Evolutionary conservation across 116 monocot genomes (phyloP), one percentile per base, ranked within the genome.

Genomic region (Zostera marina): DNA sequence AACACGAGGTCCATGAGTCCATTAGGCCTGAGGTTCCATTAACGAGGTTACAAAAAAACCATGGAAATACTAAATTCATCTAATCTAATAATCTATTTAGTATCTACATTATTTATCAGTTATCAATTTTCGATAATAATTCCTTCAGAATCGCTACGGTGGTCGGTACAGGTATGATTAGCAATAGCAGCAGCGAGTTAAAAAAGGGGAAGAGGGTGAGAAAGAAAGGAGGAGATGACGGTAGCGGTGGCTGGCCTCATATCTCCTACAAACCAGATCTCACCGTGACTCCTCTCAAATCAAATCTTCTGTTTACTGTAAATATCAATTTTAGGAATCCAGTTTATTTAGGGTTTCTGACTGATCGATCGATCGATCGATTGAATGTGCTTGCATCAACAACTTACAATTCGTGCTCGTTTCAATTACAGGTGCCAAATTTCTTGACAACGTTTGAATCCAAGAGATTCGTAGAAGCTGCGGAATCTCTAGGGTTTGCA

Each of bases 401-500:
- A 24, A 55, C 54, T 14, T 9, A 9, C 24, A 9, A 11, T 12
- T 22, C 7, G 54, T 22, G 8, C 11, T 49, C 40, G n/a, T 1
- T 8, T 22, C 46, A 43, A 9, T 2, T 62, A 11, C 73, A 88
- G 93, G 72, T 94, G 57, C 76, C 84, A 21, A 77, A 84, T 69
- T 81, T 84, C 71, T 65, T 94, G 26, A 79, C 70, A 39, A 19
- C 77, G 20, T 38, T 65, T 40, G 93, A 94, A 81, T 69, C 84
- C 42, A 94, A 79, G 32, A 68, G 71, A 5, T 88, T 88, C 43
- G 58, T 94, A 60, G 81, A 82, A 66, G 68, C 66, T 52, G 81
- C 88, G 8, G 93, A 94, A 56, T 64, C 69, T 12, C 21, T 88
- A 8, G 88, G 93, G 24, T 94, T 94, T 51, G 56, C 58, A 0